phyloP scores from a whole-genome alignment of 2,329 filamentous ascomycete species.

The Arthroderma uncinatum region DNA sequence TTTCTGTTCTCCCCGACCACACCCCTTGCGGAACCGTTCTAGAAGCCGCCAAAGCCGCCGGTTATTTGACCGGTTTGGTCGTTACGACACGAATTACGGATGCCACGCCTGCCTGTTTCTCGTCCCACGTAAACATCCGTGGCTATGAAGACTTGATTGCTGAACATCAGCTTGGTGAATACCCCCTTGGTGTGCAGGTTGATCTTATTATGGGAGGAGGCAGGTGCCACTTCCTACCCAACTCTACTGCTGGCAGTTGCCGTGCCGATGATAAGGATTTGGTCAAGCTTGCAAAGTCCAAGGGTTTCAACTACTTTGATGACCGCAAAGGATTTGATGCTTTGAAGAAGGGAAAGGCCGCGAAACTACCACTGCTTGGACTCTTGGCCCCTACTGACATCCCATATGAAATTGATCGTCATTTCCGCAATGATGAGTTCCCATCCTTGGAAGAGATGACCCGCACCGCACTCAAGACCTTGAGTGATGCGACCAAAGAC shows the following conservation, averaged over 20 bases:
- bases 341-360: constrained; percentile 54
- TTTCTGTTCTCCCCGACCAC: constrained; percentile 74
- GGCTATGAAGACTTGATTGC: constrained; percentile 83
- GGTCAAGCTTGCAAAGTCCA: constrained; percentile 57
- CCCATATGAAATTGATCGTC: constrained; percentile 86
- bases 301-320: constrained; percentile 70
- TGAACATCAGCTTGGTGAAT: constrained; percentile 78
- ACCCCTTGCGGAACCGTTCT: constrained; percentile 83
- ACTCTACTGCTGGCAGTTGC: constrained; percentile 69
- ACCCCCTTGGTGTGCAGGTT: constrained; percentile 74
- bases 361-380: constrained; percentile 71
- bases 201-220: constrained; percentile 91
- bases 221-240: constrained; percentile 83
- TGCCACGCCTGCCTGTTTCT: constrained; percentile 92
- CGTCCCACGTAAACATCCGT: constrained; percentile 70
- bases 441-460: constrained; percentile 90
- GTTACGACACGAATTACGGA: constrained; percentile 93
- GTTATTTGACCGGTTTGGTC: constrained; percentile 85
- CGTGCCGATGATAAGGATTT: constrained; percentile 68
- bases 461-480: constrained; percentile 62
- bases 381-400: constrained; percentile 75
- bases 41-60: constrained; percentile 83
- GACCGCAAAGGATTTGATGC: constrained; percentile 64
- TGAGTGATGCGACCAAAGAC: constrained; percentile 69
- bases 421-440: constrained; percentile 64